A percentile compares a stretch with the other conserved stretches of the same genome.
Conservation (phyloP, 305 asterid genomes). For the Fraxinus velutina region DNA sequence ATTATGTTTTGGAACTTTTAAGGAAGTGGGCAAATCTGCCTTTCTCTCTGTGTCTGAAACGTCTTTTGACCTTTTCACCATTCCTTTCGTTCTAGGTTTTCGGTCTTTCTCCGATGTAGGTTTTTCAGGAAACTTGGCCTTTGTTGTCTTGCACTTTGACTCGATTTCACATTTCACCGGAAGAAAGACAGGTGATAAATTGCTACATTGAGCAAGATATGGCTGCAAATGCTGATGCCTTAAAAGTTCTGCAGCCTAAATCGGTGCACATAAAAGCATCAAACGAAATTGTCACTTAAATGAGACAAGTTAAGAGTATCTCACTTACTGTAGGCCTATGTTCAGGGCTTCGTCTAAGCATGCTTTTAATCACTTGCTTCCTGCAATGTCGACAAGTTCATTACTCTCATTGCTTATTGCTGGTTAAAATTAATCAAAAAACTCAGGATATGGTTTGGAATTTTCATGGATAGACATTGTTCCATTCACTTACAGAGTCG, state of each 20-base stretch:
- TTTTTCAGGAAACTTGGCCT: constrained; percentile 25
- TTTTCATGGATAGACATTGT: background rate
- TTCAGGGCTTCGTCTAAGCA: constrained; percentile 74
- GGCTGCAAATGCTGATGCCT: constrained; percentile 80
- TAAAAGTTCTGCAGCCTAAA: constrained; percentile 79
- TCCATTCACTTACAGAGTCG: constrained; percentile 58
- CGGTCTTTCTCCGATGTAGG: constrained; percentile 7
- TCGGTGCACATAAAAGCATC: background rate
- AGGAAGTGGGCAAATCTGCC: constrained; percentile 11
- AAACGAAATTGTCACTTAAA: constrained; percentile 4
- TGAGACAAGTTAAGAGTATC: background rate
- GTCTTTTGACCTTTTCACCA: constrained; percentile 18
- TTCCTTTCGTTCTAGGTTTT: constrained; percentile 24
- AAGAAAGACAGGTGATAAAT: constrained; percentile 50
- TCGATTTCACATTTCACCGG: constrained; percentile 38
- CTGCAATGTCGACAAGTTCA: constrained; percentile 32
- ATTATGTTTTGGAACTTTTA: constrained; percentile 10
- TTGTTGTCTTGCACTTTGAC: constrained; percentile 20
- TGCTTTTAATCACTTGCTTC: constrained; percentile 70
- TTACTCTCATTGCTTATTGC: background rate
- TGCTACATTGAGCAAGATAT: constrained; percentile 43
- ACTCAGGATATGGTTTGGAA: background rate
- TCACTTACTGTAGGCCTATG: constrained; percentile 71
- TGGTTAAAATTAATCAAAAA: background rate
- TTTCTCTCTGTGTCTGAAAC: constrained; percentile 10